These are phyloP conservation scores for Teratosphaeria nubilosa DNA, from an alignment of 2,329 filamentous ascomycete genomes.

Conservation along the genomic window DNA sequence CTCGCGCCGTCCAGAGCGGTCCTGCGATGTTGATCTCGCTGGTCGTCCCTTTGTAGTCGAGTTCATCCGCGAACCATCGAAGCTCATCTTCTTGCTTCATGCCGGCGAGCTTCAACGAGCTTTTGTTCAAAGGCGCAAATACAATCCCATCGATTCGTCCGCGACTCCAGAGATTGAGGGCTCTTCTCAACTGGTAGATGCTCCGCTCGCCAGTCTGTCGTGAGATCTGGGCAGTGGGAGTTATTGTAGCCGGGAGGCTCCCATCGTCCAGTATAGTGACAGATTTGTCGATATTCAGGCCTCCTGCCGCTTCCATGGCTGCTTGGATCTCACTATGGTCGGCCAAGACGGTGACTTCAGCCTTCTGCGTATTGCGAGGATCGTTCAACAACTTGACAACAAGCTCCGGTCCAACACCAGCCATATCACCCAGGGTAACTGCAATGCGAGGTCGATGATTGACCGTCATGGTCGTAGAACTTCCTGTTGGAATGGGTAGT, in stretches of 20 bases:
- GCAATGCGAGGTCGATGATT: constrained; percentile 4
- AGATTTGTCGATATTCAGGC: not conserved
- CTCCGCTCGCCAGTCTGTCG: constrained; percentile 2
- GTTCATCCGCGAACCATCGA: constrained; percentile 9
- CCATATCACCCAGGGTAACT: constrained; percentile 7
- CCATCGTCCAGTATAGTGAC: constrained; percentile 7
- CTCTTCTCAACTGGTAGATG: constrained; percentile 6
- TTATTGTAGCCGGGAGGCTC: not conserved
- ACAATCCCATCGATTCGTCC: constrained; percentile 7
- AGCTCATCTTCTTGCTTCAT: constrained; percentile 10
- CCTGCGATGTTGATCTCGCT: constrained; percentile 11
- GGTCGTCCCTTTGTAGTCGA: constrained; percentile 4
- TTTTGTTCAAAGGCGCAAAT: constrained; percentile 10
- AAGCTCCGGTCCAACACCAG: constrained; percentile 8
- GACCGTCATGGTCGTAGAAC: not conserved
- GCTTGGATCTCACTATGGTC: constrained; percentile 3
- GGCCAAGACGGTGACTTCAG: constrained; percentile 6
- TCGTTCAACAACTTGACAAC: constrained; percentile 6
- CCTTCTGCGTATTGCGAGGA: constrained; percentile 1
- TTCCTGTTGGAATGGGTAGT: not conserved
- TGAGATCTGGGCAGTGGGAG: constrained; percentile 1
- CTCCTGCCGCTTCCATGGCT: not conserved
- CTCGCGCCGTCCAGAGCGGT: constrained; percentile 7
- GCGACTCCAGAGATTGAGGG: constrained; percentile 1
- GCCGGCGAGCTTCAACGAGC: constrained; percentile 9